These are phyloP conservation scores for Microsporum audouinii DNA, from an alignment of 2,329 filamentous ascomycete genomes.

Conservation along the genomic window DNA sequence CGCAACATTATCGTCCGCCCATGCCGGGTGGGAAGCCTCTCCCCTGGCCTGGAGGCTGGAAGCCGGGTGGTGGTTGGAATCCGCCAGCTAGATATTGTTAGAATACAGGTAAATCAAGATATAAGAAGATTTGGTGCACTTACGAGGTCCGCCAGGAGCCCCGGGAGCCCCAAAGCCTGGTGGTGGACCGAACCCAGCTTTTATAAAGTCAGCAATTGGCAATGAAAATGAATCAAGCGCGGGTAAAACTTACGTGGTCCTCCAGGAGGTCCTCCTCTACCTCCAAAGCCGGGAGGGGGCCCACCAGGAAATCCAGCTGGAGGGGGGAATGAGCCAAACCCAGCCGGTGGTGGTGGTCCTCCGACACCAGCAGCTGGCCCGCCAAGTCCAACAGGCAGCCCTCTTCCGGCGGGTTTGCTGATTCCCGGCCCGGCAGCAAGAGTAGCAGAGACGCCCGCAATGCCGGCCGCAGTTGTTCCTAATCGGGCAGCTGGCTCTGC, in stretches of 20 bases:
- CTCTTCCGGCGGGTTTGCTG: slow-evolving; percentile 79
- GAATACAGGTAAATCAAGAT: slow-evolving; percentile 18
- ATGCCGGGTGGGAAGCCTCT: slow-evolving; percentile 43
- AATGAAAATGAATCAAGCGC: background rate
- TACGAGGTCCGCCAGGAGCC: slow-evolving; percentile 33
- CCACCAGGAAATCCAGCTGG: slow-evolving; percentile 43
- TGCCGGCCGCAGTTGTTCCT: slow-evolving; percentile 61
- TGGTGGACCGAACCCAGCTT: slow-evolving; percentile 39
- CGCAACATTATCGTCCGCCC: slow-evolving; percentile 30
- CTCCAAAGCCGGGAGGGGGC: slow-evolving; percentile 41
- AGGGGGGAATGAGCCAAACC: slow-evolving; percentile 39
- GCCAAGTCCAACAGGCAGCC: slow-evolving; percentile 68
- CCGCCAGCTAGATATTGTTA: slow-evolving; percentile 36
- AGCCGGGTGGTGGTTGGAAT: slow-evolving; percentile 56
- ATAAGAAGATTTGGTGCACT: slow-evolving; percentile 20
- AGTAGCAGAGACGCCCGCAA: slow-evolving; percentile 48
- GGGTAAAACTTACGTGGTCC: slow-evolving; percentile 40
- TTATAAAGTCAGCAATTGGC: slow-evolving; percentile 9
- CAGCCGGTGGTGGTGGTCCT: slow-evolving; percentile 55
- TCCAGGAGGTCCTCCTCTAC: slow-evolving; percentile 30
- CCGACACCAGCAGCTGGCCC: slow-evolving; percentile 84
- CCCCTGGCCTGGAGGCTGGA: slow-evolving; percentile 54
- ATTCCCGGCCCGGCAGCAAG: slow-evolving; percentile 79
- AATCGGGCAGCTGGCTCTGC: slow-evolving; percentile 85
- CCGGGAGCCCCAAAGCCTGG: slow-evolving; percentile 38